Conservation (phyloP, 116 monocot species). For the Zostera marina region DNA sequence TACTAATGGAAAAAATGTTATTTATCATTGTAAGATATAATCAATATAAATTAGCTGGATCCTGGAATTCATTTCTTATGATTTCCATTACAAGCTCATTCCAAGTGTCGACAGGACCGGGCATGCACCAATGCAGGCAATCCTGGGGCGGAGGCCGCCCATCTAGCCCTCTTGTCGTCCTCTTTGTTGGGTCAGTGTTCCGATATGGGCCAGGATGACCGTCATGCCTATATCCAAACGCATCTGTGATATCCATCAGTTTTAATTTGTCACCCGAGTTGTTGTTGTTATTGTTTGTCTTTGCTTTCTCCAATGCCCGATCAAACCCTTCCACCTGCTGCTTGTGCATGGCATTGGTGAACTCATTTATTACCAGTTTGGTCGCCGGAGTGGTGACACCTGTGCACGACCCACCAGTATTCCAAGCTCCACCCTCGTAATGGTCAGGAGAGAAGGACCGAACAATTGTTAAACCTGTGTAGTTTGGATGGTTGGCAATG, state of each 20-base stretch:
- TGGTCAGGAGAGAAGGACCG: constrained; percentile 69
- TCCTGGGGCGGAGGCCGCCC: constrained; percentile 40
- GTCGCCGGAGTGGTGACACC: constrained; percentile 31
- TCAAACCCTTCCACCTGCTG: constrained; percentile 43
- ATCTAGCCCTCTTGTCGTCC: constrained; percentile 23
- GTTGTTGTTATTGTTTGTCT: neutral
- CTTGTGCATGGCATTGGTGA: constrained; percentile 53
- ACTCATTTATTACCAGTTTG: constrained; percentile 30
- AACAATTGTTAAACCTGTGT: constrained; percentile 43
- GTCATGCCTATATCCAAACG: constrained; percentile 20
- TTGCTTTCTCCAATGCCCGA: constrained; percentile 20
- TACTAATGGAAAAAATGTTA: too few species aligned
- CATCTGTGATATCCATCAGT: constrained; percentile 50
- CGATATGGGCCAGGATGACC: constrained; percentile 37
- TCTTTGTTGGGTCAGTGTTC: constrained; percentile 29
- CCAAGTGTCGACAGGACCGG: constrained; percentile 40
- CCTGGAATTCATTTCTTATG: constrained; percentile 17
- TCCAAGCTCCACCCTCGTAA: constrained; percentile 77
- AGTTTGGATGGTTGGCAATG: constrained; percentile 39
- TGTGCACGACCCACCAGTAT: constrained; percentile 80
- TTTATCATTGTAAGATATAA: too few species aligned
- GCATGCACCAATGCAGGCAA: constrained; percentile 51
- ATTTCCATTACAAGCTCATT: constrained; percentile 37
- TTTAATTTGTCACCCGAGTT: constrained; percentile 22
- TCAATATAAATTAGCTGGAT: too few species aligned